phyloP scores from a whole-genome alignment of 768 basidiomycete genomes.

The Wakefieldia striispora region DNA sequence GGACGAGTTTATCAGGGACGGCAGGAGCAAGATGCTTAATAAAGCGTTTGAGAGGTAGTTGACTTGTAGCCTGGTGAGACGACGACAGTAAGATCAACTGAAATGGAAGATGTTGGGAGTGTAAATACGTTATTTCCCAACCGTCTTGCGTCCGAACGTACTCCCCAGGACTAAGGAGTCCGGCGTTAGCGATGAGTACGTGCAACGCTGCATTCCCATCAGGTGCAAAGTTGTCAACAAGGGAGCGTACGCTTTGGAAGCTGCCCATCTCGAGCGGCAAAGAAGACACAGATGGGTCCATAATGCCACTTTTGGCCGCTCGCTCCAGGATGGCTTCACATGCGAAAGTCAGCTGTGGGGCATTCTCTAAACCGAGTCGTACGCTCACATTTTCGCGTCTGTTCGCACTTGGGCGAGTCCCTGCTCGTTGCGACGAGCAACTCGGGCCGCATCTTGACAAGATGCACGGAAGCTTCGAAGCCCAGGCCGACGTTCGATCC shows the following conservation, averaged over 20 bases:
- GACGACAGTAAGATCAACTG: background rate
- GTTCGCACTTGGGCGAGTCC: conserved; percentile 26
- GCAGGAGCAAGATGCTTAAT: conserved; percentile 34
- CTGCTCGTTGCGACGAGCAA: conserved; percentile 36
- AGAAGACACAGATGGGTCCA: conserved; percentile 15
- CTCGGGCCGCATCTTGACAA: conserved; percentile 32
- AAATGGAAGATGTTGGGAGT: background rate
- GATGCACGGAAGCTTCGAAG: conserved; percentile 30
- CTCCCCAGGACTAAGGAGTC: background rate
- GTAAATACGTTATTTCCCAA: conserved; percentile 44
- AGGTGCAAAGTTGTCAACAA: conserved; percentile 29
- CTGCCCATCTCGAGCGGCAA: conserved; percentile 36
- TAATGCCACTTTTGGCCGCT: background rate
- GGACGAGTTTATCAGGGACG: conserved; percentile 28
- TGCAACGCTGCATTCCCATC: conserved; percentile 26
- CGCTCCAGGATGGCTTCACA: conserved; percentile 16
- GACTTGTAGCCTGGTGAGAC: conserved; percentile 32
- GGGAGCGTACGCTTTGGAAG: conserved; percentile 33
- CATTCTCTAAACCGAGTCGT: background rate
- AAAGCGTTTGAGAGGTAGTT: conserved; percentile 35
- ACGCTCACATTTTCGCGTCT: conserved; percentile 15
- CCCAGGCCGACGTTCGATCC: conserved; percentile 47
- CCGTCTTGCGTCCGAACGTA: conserved; percentile 42
- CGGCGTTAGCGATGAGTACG: conserved; percentile 34
- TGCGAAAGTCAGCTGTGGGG: background rate